Percentiles rank a stretch among this genome's conserved stretches.
Conservation (phyloP, 306 rosid genomes). For the Mucuna pruriens region DNA sequence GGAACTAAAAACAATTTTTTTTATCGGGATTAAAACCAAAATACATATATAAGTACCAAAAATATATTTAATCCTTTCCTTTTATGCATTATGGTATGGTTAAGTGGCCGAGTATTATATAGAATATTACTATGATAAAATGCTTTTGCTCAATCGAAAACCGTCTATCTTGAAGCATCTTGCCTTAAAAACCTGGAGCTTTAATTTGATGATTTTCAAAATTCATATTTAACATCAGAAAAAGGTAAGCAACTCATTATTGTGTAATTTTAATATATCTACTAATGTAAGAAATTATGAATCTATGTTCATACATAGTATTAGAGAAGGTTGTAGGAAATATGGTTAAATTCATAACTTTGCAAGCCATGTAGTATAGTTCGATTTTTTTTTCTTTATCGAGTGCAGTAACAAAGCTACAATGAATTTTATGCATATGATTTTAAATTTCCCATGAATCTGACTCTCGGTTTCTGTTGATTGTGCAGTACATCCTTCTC, state of each 20-base stretch:
- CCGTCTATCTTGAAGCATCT: not conserved
- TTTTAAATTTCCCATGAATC: slow-evolving; percentile 25
- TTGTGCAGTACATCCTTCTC: slow-evolving; percentile 75
- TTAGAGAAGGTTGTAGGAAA: not conserved
- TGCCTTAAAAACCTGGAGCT: slow-evolving; percentile 18
- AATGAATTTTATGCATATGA: not conserved
- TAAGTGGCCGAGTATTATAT: not conserved
- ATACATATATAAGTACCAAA: not conserved
- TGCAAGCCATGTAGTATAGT: slow-evolving; percentile 12
- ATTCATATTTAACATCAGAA: not conserved
- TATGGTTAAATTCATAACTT: slow-evolving; percentile 26
- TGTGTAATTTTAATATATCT: slow-evolving; percentile 7
- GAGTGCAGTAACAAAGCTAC: slow-evolving; percentile 14
- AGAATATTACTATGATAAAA: slow-evolving; percentile 1
- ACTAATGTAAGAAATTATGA: not conserved
- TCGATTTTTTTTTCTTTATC: slow-evolving; percentile 27
- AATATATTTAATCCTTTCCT: not conserved
- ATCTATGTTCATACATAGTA: slow-evolving; percentile 5
- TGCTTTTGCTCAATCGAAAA: slow-evolving; percentile 18
- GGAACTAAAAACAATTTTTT: not conserved
- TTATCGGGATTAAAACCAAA: not conserved
- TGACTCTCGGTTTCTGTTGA: slow-evolving; percentile 31
- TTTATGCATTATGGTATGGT: not conserved
- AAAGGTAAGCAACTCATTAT: not conserved
- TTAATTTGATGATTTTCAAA: not conserved